Evolutionary conservation across 148 eudicot species (phyloP).

Genomic region (Dianthus caryophyllus): DNA sequence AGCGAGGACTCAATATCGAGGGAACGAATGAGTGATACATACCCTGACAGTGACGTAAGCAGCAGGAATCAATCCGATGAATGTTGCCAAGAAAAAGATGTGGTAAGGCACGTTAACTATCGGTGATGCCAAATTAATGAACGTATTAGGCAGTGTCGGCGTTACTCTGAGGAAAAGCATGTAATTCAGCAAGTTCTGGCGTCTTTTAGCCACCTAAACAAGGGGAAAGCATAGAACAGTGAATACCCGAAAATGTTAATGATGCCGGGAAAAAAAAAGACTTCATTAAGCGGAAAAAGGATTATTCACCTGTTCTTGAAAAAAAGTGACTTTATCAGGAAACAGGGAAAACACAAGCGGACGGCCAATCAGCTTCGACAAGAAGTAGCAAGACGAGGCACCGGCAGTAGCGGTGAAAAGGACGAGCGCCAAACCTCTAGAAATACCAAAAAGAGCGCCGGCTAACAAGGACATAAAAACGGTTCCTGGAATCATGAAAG

Average conservation of each 20-base stretch:
- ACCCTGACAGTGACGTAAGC: constrained; percentile 91
- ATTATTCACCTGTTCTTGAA: constrained; percentile 70
- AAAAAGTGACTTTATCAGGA: constrained; percentile 80
- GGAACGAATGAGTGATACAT: constrained; percentile 16
- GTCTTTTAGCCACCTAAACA: constrained; percentile 84
- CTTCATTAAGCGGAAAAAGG: background rate
- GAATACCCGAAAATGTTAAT: background rate
- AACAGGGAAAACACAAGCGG: constrained; percentile 73
- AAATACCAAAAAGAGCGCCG: constrained; percentile 83
- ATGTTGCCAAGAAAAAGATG: constrained; percentile 79
- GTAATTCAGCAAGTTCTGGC: constrained; percentile 71
- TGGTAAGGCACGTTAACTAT: constrained; percentile 94
- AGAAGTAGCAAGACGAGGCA: constrained; percentile 91
- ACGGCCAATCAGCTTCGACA: constrained; percentile 80
- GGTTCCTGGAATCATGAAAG: constrained; percentile 98
- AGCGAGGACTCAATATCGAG: background rate
- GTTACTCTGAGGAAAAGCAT: constrained; percentile 95
- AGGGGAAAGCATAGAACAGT: constrained; percentile 8
- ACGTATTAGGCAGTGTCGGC: constrained; percentile 90
- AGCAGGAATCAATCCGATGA: constrained; percentile 85
- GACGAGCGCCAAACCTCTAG: constrained; percentile 75
- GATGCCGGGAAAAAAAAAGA: too few relatives aligned
- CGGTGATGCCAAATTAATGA: constrained; percentile 92
- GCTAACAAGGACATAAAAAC: constrained; percentile 96
- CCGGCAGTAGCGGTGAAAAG: constrained; percentile 89